Conservation (phyloP, 1,139 yeast species). For the Sugiyamaella novakii region DNA sequence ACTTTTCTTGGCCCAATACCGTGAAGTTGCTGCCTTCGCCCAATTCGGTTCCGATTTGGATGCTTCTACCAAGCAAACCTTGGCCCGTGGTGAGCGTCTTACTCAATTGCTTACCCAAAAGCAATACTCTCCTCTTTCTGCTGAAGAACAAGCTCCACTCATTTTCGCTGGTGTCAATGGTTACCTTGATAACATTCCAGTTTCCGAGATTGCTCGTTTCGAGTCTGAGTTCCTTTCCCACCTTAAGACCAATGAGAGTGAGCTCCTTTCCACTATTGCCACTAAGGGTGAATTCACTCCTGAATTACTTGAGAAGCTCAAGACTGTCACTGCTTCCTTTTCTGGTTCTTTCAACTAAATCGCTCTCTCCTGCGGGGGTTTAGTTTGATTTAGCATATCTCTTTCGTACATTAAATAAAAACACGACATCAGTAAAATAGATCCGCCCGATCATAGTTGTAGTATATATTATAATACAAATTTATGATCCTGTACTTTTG, state of each 20-base stretch:
- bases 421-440: slow-evolving; percentile 10
- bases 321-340: slow-evolving; percentile 88
- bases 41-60: slow-evolving; percentile 99
- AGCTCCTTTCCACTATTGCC: slow-evolving; percentile 79
- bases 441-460: not conserved
- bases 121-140: slow-evolving; percentile 95
- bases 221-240: slow-evolving; percentile 87
- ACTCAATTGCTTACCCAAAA: slow-evolving; percentile 98
- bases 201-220: slow-evolving; percentile 85
- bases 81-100: slow-evolving; percentile 99
- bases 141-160: slow-evolving; percentile 98
- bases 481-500: not conserved
- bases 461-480: slow-evolving; percentile 1
- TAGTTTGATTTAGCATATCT: slow-evolving; percentile 14
- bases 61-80: slow-evolving; percentile 99
- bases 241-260: slow-evolving; percentile 87
- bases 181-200: slow-evolving; percentile 86
- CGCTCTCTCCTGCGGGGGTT: slow-evolving; percentile 5
- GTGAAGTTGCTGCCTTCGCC: slow-evolving; percentile 99
- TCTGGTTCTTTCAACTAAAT: slow-evolving; percentile 69
- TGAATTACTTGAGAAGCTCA: slow-evolving; percentile 85
- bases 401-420: slow-evolving; percentile 17
- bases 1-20: slow-evolving; percentile 99
- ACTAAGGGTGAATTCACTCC: slow-evolving; percentile 88
- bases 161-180: slow-evolving; percentile 99